Evolutionary conservation across 305 asterid genomes (phyloP), one percentile per base, ranked within the genome.

Genomic region (Vinca major): DNA sequence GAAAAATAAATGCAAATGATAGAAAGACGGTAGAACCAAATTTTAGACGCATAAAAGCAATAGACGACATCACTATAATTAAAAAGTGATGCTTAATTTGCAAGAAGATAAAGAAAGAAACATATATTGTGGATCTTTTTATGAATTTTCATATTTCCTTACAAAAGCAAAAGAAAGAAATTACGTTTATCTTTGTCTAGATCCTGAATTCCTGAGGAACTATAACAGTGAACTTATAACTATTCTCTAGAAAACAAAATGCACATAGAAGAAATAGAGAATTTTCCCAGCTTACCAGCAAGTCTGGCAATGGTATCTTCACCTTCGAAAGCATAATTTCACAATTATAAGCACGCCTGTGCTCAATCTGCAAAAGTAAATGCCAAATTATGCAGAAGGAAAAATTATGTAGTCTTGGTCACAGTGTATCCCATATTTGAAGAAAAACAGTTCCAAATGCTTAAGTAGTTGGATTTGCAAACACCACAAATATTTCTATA

Each of bases 281-380:
- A 62, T 26, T 17, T 17, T n/a, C 17, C 12, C 65, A 73, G 77
- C 96, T 83, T 85, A 91, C 98, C 93, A 92, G 84, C 81, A 92
- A 80, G 44, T 92, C 98, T 74, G 69, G 86, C 81, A 90, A 76
- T 5, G 97, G 96, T 78, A 86, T 81, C 82, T 90, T 92, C 83
- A 92, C 97, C 84, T 90, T 90, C 57, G 96, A 86, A 69, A 92
- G 91, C 96, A 92, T 90, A 77, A 92, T 92, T 74, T 92, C 98
- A 82, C 98, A 92, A 80, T 92, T 92, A 79, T 86, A 90, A n/a
- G 98, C 98, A 49, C 98, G 91, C 76, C 97, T 84, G 74, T 88
- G 96, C 5, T 92, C 97, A 80, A 92, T 72, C 98, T 92, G 90
- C 79, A 79, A 74, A 80, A 75, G 56, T 41, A 40, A 61, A 52